Evolutionary conservation across 306 rosid species (phyloP), one percentile per base, ranked within the genome.

Genomic region (Gastrolobium villosum): DNA sequence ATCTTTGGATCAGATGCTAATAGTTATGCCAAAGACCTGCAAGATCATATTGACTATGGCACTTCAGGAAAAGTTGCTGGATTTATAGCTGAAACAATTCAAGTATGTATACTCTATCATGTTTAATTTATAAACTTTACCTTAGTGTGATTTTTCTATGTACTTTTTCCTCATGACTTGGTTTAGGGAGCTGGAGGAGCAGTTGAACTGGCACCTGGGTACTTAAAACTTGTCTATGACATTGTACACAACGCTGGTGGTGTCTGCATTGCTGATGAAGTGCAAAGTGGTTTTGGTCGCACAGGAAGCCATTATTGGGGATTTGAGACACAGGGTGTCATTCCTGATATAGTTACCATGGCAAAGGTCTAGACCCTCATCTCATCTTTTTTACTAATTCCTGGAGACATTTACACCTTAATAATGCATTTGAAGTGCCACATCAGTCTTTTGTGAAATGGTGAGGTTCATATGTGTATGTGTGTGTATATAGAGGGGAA

Each of bases 281-380:
- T 91, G 9, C 97, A 91, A 82, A 87, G 90, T 36, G 97, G 94
- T 32, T 91, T 91, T 74, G 92, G 94, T 11, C 92, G 89, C 52
- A 91, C 90, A 10, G 97, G 91, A 79, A 91, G 90, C 82, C 89
- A 91, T 71, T 91, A 84, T 39, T 91, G 97, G 94, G 97, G 94
- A 62, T 92, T 92, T 56, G 88, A 89, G 70, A 89, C 92, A 6
- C 97, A 91, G 74, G 92, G 80, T 39, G 92, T 89, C 80, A 69
- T 85, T 84, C 94, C 97, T 59, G 94, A 91, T 59, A 91, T 91
- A 63, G 94, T 88, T 43, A 91, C 97, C 60, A 91, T 91, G 97
- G 97, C 92, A 46, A 91, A 91, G 97, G 96, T 91, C 41, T 70
- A 45, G 40, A 57, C 39, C 56, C 37, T 36, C 34, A 14, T 30